Evolutionary conservation across 495 filamentous ascomycete genomes (phyloP).

Genomic region (Platismatia glauca): DNA sequence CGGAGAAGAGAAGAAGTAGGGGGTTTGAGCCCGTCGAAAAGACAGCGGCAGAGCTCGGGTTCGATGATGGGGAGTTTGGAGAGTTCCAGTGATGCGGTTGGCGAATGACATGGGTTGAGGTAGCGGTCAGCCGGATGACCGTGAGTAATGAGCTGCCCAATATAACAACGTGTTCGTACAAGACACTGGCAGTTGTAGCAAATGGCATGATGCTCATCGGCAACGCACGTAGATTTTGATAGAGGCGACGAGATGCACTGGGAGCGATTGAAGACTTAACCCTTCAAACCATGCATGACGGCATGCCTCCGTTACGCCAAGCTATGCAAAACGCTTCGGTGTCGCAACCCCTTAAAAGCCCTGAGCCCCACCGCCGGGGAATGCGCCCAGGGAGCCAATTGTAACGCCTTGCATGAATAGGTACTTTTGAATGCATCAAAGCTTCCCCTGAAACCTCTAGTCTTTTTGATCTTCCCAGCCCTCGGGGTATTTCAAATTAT

Average conservation of each 20-base stretch:
- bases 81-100: conserved; percentile 37
- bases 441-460: conserved; percentile 25
- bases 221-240: not conserved
- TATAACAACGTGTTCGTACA: not conserved
- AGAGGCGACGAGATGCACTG: not conserved
- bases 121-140: not conserved
- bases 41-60: conserved; percentile 35
- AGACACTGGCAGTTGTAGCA: not conserved
- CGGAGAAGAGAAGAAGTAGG: conserved; percentile 32
- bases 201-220: not conserved
- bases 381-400: not conserved
- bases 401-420: not conserved
- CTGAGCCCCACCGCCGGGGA: no score
- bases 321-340: not conserved
- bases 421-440: not conserved
- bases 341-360: not conserved
- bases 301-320: not conserved
- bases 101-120: not conserved
- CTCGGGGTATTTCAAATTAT: conserved; percentile 66
- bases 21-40: conserved; percentile 14
- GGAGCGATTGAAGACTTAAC: not conserved
- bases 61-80: conserved; percentile 46
- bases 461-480: conserved; percentile 67
- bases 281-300: no score
- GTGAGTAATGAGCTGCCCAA: not conserved